A percentile compares a stretch with the other conserved stretches of the same genome.
Conservation (phyloP, 1,284 basidiomycete genomes). For the Ustilago crameri region DNA sequence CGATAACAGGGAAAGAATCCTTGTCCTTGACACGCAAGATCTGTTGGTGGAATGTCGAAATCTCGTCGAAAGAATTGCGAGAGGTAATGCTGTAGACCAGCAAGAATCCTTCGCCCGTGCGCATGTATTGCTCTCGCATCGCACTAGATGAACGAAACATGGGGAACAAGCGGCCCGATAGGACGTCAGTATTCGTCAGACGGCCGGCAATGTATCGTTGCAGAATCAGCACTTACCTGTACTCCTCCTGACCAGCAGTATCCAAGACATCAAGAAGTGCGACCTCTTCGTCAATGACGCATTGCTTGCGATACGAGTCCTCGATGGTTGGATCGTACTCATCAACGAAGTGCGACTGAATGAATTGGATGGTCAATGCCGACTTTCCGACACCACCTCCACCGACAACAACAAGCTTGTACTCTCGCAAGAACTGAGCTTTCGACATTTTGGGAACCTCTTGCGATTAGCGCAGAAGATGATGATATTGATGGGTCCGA, state of each 20-base stretch:
- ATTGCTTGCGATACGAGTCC: slow-evolving; percentile 69
- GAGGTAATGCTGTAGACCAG: slow-evolving; percentile 99
- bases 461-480: neutral
- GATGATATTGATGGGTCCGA: neutral
- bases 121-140: slow-evolving; percentile 98
- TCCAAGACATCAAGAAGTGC: slow-evolving; percentile 96
- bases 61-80: slow-evolving; percentile 95
- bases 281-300: slow-evolving; percentile 91
- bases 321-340: slow-evolving; percentile 99
- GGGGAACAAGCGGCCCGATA: neutral
- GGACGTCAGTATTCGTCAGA: neutral
- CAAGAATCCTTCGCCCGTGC: slow-evolving; percentile 96
- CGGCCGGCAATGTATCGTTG: neutral
- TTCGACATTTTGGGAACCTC: slow-evolving; percentile 65
- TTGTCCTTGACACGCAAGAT: slow-evolving; percentile 87
- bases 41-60: slow-evolving; percentile 96
- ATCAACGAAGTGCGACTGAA: slow-evolving; percentile 90
- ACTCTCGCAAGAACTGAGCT: slow-evolving; percentile 74
- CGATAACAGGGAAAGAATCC: slow-evolving; percentile 94
- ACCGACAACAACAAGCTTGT: slow-evolving; percentile 83
- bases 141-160: slow-evolving; percentile 74
- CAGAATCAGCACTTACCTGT: slow-evolving; percentile 75
- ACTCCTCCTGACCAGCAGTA: slow-evolving; percentile 99
- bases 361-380: slow-evolving; percentile 96
- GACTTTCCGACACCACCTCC: slow-evolving; percentile 98